A percentile compares a stretch with the other conserved stretches of the same genome.
phyloP scores from a whole-genome alignment of 2,329 filamentous ascomycete genomes.

The Cercospora canescens region DNA sequence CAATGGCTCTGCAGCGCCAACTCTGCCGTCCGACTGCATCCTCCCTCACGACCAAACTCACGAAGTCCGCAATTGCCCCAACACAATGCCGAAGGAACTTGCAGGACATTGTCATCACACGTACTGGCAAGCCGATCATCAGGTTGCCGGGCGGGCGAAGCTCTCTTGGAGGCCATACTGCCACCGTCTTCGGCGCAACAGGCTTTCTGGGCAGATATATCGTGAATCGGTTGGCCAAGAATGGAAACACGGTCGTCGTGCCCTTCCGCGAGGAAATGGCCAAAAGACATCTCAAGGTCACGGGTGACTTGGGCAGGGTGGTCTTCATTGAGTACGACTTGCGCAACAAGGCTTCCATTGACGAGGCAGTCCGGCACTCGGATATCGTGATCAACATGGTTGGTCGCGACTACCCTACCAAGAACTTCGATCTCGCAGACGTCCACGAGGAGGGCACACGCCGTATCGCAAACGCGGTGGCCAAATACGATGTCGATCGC shows the following conservation, averaged over 20 bases:
- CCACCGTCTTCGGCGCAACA: conserved; percentile 96
- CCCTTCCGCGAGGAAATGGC: conserved; percentile 97
- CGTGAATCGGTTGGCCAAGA: conserved; percentile 91
- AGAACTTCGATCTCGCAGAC: conserved; percentile 94
- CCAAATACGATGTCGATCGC: conserved; percentile 96
- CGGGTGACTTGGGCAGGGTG: conserved; percentile 90
- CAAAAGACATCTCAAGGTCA: conserved; percentile 93
- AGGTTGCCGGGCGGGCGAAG: conserved; percentile 80
- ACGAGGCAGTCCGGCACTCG: conserved; percentile 94
- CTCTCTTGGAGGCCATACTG: conserved; percentile 73
- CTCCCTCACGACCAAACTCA: conserved; percentile 27
- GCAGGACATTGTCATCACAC: conserved; percentile 88
- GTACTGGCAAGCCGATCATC: conserved; percentile 94
- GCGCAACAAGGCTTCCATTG: conserved; percentile 90
- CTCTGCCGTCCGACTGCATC: conserved; percentile 34
- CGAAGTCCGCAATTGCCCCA: conserved; percentile 27
- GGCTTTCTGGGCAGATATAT: conserved; percentile 96
- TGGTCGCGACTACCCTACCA: conserved; percentile 92
- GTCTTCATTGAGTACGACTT: conserved; percentile 94
- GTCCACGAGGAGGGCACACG: conserved; percentile 91
- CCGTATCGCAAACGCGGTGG: conserved; percentile 88
- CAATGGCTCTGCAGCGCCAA: conserved; percentile 37
- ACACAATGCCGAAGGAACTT: conserved; percentile 42
- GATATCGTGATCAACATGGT: conserved; percentile 97
- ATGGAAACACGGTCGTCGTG: conserved; percentile 87